Evolutionary conservation across 768 basidiomycete species (phyloP).

Genomic region (Galerina marginata): DNA sequence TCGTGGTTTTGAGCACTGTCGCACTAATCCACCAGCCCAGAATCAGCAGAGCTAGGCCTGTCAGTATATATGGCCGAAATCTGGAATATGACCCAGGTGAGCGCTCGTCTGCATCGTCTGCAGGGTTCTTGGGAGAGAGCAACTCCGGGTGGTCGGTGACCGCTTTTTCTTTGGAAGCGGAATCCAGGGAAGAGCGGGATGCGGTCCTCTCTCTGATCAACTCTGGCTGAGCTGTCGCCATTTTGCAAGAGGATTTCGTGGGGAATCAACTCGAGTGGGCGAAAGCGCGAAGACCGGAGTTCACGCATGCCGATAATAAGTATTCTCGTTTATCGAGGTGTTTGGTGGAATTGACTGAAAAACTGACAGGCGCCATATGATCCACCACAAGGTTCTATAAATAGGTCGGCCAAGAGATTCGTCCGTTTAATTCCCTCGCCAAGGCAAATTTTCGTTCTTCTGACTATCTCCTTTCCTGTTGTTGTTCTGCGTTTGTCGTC

Average conservation of each 20-base stretch:
- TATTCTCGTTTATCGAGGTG: neutral
- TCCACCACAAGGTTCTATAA: neutral
- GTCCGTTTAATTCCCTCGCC: neutral
- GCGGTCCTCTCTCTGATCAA: slow-evolving; percentile 17
- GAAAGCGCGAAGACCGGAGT: neutral
- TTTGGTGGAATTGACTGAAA: neutral
- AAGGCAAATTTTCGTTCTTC: too few relatives aligned
- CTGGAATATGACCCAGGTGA: slow-evolving; percentile 77
- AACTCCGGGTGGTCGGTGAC: neutral
- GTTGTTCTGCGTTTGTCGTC: too few relatives aligned
- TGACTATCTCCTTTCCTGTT: too few relatives aligned
- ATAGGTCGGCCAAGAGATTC: neutral
- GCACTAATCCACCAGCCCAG: slow-evolving; percentile 89
- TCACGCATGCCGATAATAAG: neutral
- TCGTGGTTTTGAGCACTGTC: slow-evolving; percentile 68
- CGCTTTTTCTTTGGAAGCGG: slow-evolving; percentile 17
- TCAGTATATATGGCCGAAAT: slow-evolving; percentile 77
- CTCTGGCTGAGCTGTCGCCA: slow-evolving; percentile 9
- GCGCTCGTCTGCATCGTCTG: slow-evolving; percentile 70
- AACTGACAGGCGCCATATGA: slow-evolving; percentile 3
- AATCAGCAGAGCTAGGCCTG: slow-evolving; percentile 61
- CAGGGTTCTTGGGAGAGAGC: slow-evolving; percentile 35
- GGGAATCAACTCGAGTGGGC: neutral
- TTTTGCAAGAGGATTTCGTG: slow-evolving; percentile 2
- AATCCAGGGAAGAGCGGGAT: slow-evolving; percentile 60